Conservation (phyloP, 805 yeast species). For the Cyberlindnera sargentensis region DNA sequence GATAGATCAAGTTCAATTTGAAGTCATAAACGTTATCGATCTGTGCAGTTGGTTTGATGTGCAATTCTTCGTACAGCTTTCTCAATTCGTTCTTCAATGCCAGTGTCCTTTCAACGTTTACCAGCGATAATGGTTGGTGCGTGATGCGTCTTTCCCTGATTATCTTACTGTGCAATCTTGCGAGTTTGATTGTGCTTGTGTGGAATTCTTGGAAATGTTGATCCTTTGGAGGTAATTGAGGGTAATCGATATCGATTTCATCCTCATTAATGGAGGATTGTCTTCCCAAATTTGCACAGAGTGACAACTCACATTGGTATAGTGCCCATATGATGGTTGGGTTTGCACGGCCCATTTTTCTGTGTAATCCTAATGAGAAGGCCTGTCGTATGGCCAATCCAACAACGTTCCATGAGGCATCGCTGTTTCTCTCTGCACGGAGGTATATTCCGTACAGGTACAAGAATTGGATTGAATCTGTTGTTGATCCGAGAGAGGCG, state of each 20-base stretch:
- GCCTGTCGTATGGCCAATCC: conserved; percentile 42
- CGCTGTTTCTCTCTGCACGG: conserved; percentile 38
- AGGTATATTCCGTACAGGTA: conserved; percentile 36
- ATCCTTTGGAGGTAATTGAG: conserved; percentile 21
- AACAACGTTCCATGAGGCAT: conserved; percentile 40
- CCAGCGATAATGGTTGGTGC: conserved; percentile 33
- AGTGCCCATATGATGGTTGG: conserved; percentile 34
- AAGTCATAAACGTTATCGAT: conserved; percentile 32
- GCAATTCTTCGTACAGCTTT: conserved; percentile 29
- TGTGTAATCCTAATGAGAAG: conserved; percentile 41
- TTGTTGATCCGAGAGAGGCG: conserved; percentile 35
- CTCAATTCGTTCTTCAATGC: conserved; percentile 29
- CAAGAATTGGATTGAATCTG: conserved; percentile 38
- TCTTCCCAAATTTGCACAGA: conserved; percentile 40
- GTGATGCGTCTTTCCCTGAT: conserved; percentile 32
- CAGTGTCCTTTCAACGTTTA: conserved; percentile 35
- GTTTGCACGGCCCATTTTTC: conserved; percentile 17
- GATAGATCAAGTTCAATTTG: conserved; percentile 34
- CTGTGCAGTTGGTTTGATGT: conserved; percentile 20
- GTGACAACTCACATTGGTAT: conserved; percentile 32
- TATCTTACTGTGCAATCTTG: conserved; percentile 33
- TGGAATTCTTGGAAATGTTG: conserved; percentile 26
- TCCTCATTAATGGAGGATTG: conserved; percentile 38
- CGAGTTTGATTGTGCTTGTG: conserved; percentile 28
- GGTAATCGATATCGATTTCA: conserved; percentile 37